These are phyloP conservation scores for Podospora comata DNA, from an alignment of 495 filamentous ascomycete genomes.

Conservation along the genomic window DNA sequence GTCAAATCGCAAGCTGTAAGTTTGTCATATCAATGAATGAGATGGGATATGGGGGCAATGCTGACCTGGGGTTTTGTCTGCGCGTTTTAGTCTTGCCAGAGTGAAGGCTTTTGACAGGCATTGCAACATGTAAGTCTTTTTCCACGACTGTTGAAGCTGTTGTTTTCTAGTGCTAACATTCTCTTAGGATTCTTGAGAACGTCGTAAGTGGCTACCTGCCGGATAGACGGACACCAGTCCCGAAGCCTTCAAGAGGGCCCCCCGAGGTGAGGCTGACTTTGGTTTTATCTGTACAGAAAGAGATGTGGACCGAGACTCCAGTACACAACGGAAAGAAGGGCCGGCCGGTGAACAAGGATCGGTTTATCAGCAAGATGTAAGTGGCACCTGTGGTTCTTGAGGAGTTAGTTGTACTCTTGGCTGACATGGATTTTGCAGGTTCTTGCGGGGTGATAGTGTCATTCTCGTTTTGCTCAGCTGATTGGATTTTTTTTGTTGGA, in stretches of 20 bases:
- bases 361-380: slow-evolving; percentile 98
- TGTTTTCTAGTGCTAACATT: slow-evolving; percentile 9
- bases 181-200: slow-evolving; percentile 32
- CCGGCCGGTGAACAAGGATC: slow-evolving; percentile 91
- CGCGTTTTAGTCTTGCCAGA: slow-evolving; percentile 42
- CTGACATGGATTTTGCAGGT: slow-evolving; percentile 52
- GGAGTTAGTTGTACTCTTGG: not conserved
- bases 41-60: not conserved
- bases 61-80: slow-evolving; percentile 10
- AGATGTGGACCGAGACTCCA: slow-evolving; percentile 99
- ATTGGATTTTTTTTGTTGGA: not conserved
- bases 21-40: not conserved
- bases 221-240: no score
- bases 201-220: slow-evolving; percentile 20
- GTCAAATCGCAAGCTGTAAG: slow-evolving; percentile 72
- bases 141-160: no score
- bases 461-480: slow-evolving; percentile 89
- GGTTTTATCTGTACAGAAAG: slow-evolving; percentile 53
- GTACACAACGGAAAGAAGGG: slow-evolving; percentile 74
- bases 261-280: slow-evolving; percentile 9
- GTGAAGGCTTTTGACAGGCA: slow-evolving; percentile 50
- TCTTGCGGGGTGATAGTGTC: slow-evolving; percentile 88
- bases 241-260: no score
- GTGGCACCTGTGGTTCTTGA: slow-evolving; percentile 28
- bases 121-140: slow-evolving; percentile 27